Base-by-base conservation (phyloP, 345 rosid genomes). In the Zanthoxylum bungeanum region DNA sequence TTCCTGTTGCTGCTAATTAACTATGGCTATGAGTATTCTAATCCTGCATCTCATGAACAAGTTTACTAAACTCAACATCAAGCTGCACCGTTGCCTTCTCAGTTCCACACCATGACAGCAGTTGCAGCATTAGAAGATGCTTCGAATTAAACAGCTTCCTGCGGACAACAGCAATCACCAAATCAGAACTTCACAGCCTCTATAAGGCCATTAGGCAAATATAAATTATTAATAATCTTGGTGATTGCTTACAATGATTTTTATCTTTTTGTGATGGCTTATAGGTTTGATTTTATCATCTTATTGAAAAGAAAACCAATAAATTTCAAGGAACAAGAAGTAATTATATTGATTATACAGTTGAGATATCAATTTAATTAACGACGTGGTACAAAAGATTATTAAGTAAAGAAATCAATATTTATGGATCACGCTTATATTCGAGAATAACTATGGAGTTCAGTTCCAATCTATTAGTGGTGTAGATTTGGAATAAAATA, bases 21-120 rank as follows among this genome's bases (percentile, higher is more conserved):
- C 63, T 88, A 81, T 19, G 70, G 72, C 0, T 83, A 72, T 14
- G 91, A 89, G 68, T 87, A 80, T 68, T 40, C 83, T 7, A 79
- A 85, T 44, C 56, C 82, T 27, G 68, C 82, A 16, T 58, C 62
- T 17, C 83, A 75, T 11, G 92, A 90, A 49, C 85, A 84, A 70
- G 81, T 80, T 11, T 89, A 84, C 82, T 85, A 85, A 31, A 14
- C 87, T 39, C 89, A 85, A 68, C 74, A 69, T 68, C 85, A 85
- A 64, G 79, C 64, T 50, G 58, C 78, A 36, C 83, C 81, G 0
- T 57, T 85, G 73, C 88, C 87, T 63, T 79, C 88, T 22, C 88
- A 86, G 64, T 90, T 87, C 76, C 94, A 86, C 69, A 87, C 83
- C 71, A 81, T 89, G 0, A 82, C 89, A 61, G 86, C 84, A 0